Evolutionary conservation across 768 basidiomycete genomes (phyloP), one percentile per base, ranked within the genome.

Genomic region (Podaxis sp.): DNA sequence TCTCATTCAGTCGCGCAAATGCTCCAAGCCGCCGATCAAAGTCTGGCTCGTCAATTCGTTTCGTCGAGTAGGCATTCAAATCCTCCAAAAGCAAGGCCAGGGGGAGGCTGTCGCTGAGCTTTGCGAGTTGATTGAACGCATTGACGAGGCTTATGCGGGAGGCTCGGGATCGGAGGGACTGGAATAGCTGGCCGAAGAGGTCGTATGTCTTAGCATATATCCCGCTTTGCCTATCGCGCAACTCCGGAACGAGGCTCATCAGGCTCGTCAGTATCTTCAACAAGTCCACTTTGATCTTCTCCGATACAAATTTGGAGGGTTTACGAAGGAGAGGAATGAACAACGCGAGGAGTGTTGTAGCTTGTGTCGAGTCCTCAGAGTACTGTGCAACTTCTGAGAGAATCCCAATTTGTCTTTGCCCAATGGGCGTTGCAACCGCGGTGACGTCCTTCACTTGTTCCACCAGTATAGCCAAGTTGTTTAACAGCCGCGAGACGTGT

Each of bases 31-130:
- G 88, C 28, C 85, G 81, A 59, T 95, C 91, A 64, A 97, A 98
- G 71, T 98, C 93, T 2, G 95, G 91, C 68, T 98, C 95, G 59
- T 96, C 93, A 36, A 94, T 72, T 5, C 94, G 82, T 66, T 86
- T 89, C 0, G 72, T 71, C 0, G 95, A 96, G 69, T 88, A 99
- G 0, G 96, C 87, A 67, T 98, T 98, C 63, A 98, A 78, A 0
- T 79, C 79, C 6, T 80, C 81, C 57, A 93, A 66, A 4, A 95
- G 72, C 5, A 76, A 71, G 1, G 87, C 81, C 0, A 92, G 61
- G 35, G 66, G 59, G 44, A 73, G 66, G 18, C 93, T 74, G 23
- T 50, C 50, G 25, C 47, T 79, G 9, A 85, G 71, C 0, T 70
- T 65, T 0, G 81, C 74, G 0, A 84, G 64, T 13, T 75, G 74